phyloP scores from a whole-genome alignment of 768 basidiomycete genomes.

The Hericium coralloides region DNA sequence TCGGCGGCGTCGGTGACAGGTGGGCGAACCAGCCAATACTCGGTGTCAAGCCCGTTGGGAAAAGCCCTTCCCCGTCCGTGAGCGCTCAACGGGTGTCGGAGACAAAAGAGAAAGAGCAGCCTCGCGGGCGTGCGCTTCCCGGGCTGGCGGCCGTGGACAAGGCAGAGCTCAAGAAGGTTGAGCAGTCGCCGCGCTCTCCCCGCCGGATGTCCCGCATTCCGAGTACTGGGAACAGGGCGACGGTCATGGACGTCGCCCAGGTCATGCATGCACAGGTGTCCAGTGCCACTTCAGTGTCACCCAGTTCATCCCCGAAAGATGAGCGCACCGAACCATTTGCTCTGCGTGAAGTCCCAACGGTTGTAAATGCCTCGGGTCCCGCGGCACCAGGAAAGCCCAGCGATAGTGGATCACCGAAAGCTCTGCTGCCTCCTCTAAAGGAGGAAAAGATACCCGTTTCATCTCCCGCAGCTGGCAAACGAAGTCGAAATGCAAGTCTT shows the following conservation, averaged over 20 bases:
- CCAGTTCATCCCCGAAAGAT: conserved; percentile 1
- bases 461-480: conserved; percentile 30
- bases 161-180: not conserved
- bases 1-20: conserved; percentile 18
- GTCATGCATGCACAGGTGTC: conserved; percentile 34
- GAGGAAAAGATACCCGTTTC: conserved; percentile 57
- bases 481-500: too few relatives aligned
- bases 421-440: conserved; percentile 52
- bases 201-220: conserved; percentile 48
- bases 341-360: conserved; percentile 12
- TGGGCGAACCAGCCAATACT: conserved; percentile 27
- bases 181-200: conserved; percentile 18
- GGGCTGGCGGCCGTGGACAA: conserved; percentile 23
- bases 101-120: conserved; percentile 19
- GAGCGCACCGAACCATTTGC: not conserved
- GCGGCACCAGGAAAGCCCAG: conserved; percentile 57
- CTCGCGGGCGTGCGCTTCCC: conserved; percentile 35
- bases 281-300: not conserved
- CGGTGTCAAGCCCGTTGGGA: conserved; percentile 19
- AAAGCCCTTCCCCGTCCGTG: not conserved
- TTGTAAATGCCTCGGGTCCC: conserved; percentile 13
- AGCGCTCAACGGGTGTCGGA: not conserved
- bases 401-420: conserved; percentile 56
- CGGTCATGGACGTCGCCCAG: conserved; percentile 75
- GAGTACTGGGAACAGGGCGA: conserved; percentile 59